Evolutionary conservation across 306 rosid species (phyloP).

Genomic region (Rosa rugosa): DNA sequence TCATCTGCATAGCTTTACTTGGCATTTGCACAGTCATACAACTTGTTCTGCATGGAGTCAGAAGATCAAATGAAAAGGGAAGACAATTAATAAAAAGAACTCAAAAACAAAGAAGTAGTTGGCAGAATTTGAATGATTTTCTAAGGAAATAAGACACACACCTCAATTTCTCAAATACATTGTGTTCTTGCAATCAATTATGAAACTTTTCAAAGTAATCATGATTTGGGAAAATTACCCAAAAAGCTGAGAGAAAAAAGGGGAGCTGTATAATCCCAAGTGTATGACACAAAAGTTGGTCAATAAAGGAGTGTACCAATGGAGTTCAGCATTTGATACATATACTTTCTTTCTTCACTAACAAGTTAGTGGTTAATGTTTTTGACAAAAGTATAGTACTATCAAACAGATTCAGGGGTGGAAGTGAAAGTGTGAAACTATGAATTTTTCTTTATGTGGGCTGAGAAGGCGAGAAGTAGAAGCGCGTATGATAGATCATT

Average conservation of each 20-base stretch:
- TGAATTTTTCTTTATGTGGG: not conserved
- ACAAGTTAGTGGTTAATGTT: not conserved
- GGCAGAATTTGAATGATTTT: constrained; percentile 19
- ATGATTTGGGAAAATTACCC: constrained; percentile 43
- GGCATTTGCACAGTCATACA: constrained; percentile 8
- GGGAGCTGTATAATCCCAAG: constrained; percentile 36
- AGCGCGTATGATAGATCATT: not conserved
- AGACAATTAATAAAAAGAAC: not conserved
- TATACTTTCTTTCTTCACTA: not conserved
- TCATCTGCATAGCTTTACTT: constrained; percentile 19
- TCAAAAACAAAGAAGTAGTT: not conserved
- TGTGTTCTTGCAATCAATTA: constrained; percentile 38
- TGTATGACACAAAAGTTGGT: constrained; percentile 39
- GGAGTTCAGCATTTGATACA: constrained; percentile 14
- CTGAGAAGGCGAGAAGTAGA: not conserved
- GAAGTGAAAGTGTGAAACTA: not conserved
- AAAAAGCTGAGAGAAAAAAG: constrained; percentile 37
- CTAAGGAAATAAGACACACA: constrained; percentile 26
- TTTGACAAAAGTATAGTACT: not conserved
- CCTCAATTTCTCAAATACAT: constrained; percentile 28
- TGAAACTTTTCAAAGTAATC: constrained; percentile 60
- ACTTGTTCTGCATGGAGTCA: constrained; percentile 7
- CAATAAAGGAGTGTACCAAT: constrained; percentile 34
- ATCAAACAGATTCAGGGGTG: not conserved
- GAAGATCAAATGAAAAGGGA: constrained; percentile 2